phyloP scores from a whole-genome alignment of 2,329 filamentous ascomycete species.

The Fusarium sp. region DNA sequence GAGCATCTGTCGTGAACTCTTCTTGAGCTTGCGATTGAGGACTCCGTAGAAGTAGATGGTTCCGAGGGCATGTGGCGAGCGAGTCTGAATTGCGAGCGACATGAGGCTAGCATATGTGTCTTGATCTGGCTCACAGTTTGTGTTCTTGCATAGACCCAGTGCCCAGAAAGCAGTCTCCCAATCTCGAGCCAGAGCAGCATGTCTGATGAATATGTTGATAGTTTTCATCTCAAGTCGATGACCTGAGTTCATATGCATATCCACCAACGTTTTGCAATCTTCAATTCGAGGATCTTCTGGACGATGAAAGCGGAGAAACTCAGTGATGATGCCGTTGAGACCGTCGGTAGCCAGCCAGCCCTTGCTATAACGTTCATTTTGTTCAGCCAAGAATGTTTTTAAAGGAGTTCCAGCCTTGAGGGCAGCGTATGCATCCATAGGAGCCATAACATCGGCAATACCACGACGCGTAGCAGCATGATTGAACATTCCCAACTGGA shows the following conservation, averaged over 20 bases:
- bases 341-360: constrained; percentile 57
- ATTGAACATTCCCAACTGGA: constrained; percentile 56
- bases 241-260: constrained; percentile 40
- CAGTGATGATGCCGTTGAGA: constrained; percentile 54
- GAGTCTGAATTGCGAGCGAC: constrained; percentile 49
- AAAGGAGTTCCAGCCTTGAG: constrained; percentile 51
- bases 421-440: constrained; percentile 57
- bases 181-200: constrained; percentile 44
- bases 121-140: constrained; percentile 43
- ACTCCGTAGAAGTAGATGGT: constrained; percentile 50
- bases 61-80: constrained; percentile 48
- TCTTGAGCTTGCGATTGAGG: constrained; percentile 47
- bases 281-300: constrained; percentile 35
- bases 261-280: constrained; percentile 47
- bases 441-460: constrained; percentile 57
- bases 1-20: constrained; percentile 40
- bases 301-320: constrained; percentile 55
- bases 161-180: constrained; percentile 51
- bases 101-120: constrained; percentile 55
- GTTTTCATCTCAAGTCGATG: constrained; percentile 47
- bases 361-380: constrained; percentile 57
- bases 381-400: constrained; percentile 53
- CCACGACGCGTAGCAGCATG: constrained; percentile 50
- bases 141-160: constrained; percentile 36
- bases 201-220: constrained; percentile 54